These are phyloP conservation scores for Fraxinus albicans DNA, from an alignment of 305 asterid species.

Conservation along the genomic window DNA sequence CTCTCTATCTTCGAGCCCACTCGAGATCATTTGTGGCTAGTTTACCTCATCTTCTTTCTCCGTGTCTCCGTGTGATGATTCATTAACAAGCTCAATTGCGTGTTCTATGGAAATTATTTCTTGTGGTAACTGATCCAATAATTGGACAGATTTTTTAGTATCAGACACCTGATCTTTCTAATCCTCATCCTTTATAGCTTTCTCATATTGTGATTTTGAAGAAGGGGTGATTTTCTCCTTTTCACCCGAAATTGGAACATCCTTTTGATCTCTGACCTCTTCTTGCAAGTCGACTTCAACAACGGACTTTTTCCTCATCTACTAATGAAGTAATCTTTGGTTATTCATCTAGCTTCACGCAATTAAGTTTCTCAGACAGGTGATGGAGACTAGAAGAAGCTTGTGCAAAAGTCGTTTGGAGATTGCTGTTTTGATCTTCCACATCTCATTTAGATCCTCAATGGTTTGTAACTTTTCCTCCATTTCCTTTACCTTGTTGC, in stretches of 20 bases:
- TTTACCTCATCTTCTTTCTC: slow-evolving; percentile 43
- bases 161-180: slow-evolving; percentile 21
- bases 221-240: background rate
- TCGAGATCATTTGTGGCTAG: slow-evolving; percentile 72
- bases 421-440: slow-evolving; percentile 47
- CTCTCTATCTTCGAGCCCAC: slow-evolving; percentile 71
- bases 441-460: slow-evolving; percentile 59
- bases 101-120: background rate
- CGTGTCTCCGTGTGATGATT: slow-evolving; percentile 21
- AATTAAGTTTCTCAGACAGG: slow-evolving; percentile 49
- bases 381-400: slow-evolving; percentile 51
- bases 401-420: slow-evolving; percentile 50
- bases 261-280: slow-evolving; percentile 17
- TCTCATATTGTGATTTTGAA: slow-evolving; percentile 5
- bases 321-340: background rate
- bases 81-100: slow-evolving; percentile 6
- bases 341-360: slow-evolving; percentile 49
- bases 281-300: slow-evolving; percentile 6
- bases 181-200: slow-evolving; percentile 38
- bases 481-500: slow-evolving; percentile 45
- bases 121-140: slow-evolving; percentile 1
- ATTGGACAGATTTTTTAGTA: background rate
- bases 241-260: background rate
- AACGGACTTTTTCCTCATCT: slow-evolving; percentile 4
- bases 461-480: slow-evolving; percentile 59